Base-by-base conservation (phyloP, 306 rosid species). In the Cucurbita maxima region DNA sequence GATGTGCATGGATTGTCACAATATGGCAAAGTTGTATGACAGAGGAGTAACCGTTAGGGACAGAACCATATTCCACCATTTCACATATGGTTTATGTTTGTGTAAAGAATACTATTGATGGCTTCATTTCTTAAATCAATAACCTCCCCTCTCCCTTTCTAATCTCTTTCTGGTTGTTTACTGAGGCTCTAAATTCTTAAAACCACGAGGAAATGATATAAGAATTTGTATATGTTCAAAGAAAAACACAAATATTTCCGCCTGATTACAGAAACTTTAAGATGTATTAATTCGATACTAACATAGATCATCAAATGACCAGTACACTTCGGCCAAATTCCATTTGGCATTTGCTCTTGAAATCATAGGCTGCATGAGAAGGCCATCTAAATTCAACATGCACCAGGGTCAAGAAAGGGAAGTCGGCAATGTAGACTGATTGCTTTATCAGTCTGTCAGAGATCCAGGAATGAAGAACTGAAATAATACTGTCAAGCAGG, bases 371-470 rank as follows among this genome's bases (percentile, higher is more conserved):
- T 3, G 16, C 55, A 15, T 51, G 18, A 51, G 55, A 51, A n/a
- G 54, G 67, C 22, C 22, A 57, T 5, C 72, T 60, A 55, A 52
- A 50, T 81, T 88, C 76, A 75, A 52, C 85, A 82, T 43, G 96
- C 79, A 58, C 87, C 96, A 40, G 93, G 92, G 58, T 79, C 96
- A 43, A 85, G 88, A 70, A 94, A 95, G 38, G 98, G 98, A 80
- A 94, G 90, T 81, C 97, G 85, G 85, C 98, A 94, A 79, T 94
- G 98, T 58, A 90, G 82, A 81, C 98, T 94, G 76, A 94, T 90
- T 15, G 98, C 89, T 83, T 94, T 90, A 78, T 94, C 98, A 6
- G 84, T 89, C 79, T 87, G 91, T 37, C 81, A 30, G 88, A 10
- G 97, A 81, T 56, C 97, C 98, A 1, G 97, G 96, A 73, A 90